These are phyloP conservation scores for Neurospora tetraspora DNA, from an alignment of 495 filamentous ascomycete species.

Conservation along the genomic window DNA sequence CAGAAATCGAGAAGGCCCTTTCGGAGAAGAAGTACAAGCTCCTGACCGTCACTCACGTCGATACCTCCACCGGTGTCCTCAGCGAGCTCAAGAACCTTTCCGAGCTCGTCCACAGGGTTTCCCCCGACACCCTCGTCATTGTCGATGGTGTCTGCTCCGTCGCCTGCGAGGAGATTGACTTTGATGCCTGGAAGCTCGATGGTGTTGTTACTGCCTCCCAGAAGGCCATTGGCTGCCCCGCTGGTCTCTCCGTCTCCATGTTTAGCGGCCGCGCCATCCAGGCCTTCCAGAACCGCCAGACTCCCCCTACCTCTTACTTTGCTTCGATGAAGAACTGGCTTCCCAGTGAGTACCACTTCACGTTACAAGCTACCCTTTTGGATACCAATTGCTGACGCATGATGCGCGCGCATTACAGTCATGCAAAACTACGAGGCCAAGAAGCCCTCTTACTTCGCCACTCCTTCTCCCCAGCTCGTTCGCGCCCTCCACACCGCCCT, in stretches of 20 bases:
- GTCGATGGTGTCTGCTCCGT: constrained; percentile 97
- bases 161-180: constrained; percentile 87
- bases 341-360: constrained; percentile 49
- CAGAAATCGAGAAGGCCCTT: constrained; percentile 77
- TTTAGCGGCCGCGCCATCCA: constrained; percentile 83
- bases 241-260: constrained; percentile 88
- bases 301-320: constrained; percentile 77
- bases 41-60: constrained; percentile 91
- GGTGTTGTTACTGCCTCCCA: constrained; percentile 89
- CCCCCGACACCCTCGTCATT: constrained; percentile 78
- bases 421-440: constrained; percentile 98
- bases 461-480: constrained; percentile 86
- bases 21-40: constrained; percentile 84
- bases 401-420: constrained; percentile 33
- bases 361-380: neutral
- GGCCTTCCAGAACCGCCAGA: constrained; percentile 65
- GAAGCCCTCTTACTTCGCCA: constrained; percentile 97
- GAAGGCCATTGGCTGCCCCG: constrained; percentile 92
- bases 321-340: constrained; percentile 95
- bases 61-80: constrained; percentile 92
- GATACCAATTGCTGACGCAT: neutral
- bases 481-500: constrained; percentile 93
- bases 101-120: constrained; percentile 72
- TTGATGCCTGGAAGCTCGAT: constrained; percentile 91
- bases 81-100: constrained; percentile 79